phyloP scores from a whole-genome alignment of 441 rosid genomes.

The Bocquillonia castaneifolia region DNA sequence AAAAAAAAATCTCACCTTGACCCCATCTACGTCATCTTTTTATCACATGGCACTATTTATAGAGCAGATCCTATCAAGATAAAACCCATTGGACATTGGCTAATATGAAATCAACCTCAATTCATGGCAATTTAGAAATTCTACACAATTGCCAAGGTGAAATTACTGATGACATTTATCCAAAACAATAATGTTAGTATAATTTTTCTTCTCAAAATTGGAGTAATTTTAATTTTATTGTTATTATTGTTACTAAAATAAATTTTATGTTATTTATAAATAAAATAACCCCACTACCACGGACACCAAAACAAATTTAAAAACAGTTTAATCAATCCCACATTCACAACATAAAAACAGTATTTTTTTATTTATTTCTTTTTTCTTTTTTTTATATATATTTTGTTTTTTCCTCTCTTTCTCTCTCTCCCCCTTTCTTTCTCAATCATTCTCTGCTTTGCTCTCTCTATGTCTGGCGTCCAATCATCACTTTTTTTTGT shows the following conservation, averaged over 20 bases:
- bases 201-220: background rate
- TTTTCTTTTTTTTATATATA: background rate
- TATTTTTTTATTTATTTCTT: background rate
- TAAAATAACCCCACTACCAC: constrained; percentile 10
- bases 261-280: background rate
- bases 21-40: background rate
- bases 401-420: too few species aligned
- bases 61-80: background rate
- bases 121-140: constrained; percentile 13
- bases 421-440: constrained; percentile 27
- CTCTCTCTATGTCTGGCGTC: constrained; percentile 21
- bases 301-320: constrained; percentile 57
- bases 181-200: background rate
- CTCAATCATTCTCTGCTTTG: constrained; percentile 38
- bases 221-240: background rate
- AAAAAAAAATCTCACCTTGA: too few species aligned
- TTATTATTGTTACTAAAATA: background rate
- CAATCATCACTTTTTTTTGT: constrained; percentile 30
- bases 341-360: constrained; percentile 17
- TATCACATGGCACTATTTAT: background rate
- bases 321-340: constrained; percentile 37
- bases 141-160: background rate
- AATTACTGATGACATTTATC: background rate
- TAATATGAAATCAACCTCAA: background rate
- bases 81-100: constrained; percentile 16